phyloP scores from a whole-genome alignment of 73 alveolate species.

The Loxodes magnus region DNA sequence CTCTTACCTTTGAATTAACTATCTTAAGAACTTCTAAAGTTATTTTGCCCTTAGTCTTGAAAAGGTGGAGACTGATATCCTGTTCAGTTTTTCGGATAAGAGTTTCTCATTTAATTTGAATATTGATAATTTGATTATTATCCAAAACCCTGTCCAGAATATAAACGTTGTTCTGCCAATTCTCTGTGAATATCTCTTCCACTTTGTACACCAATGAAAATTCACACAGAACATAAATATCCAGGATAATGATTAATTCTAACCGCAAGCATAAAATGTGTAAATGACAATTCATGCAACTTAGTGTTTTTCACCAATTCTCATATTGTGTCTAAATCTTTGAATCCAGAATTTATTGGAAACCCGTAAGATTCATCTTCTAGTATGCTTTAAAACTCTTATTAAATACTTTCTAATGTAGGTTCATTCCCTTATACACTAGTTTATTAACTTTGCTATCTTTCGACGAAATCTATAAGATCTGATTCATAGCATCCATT shows the following conservation, averaged over 20 bases:
- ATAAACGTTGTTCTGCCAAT: too few species aligned
- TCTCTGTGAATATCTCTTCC: too few species aligned
- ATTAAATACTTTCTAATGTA: slow-evolving; percentile 1
- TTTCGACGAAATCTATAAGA: not conserved
- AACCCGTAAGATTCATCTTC: slow-evolving; percentile 73
- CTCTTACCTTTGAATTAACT: too few species aligned
- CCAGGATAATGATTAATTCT: slow-evolving; percentile 80
- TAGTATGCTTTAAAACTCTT: slow-evolving; percentile 19
- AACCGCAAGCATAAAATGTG: slow-evolving; percentile 69
- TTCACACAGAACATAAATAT: slow-evolving; percentile 86
- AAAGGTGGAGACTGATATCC: too few species aligned
- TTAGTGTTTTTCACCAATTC: slow-evolving; percentile 90
- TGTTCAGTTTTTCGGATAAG: too few species aligned
- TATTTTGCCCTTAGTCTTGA: too few species aligned
- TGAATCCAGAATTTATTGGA: slow-evolving; percentile 75
- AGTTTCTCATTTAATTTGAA: too few species aligned
- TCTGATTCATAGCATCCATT: slow-evolving; percentile 10
- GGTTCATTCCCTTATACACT: slow-evolving; percentile 18
- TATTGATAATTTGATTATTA: too few species aligned
- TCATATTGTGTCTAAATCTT: slow-evolving; percentile 74
- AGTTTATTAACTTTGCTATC: slow-evolving; percentile 2
- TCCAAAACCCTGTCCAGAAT: too few species aligned
- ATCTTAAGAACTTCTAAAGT: too few species aligned
- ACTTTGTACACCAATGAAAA: slow-evolving; percentile 51
- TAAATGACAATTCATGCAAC: slow-evolving; percentile 78